Conservation (phyloP, 768 basidiomycete genomes). For the Boletus rubroflammeus region DNA sequence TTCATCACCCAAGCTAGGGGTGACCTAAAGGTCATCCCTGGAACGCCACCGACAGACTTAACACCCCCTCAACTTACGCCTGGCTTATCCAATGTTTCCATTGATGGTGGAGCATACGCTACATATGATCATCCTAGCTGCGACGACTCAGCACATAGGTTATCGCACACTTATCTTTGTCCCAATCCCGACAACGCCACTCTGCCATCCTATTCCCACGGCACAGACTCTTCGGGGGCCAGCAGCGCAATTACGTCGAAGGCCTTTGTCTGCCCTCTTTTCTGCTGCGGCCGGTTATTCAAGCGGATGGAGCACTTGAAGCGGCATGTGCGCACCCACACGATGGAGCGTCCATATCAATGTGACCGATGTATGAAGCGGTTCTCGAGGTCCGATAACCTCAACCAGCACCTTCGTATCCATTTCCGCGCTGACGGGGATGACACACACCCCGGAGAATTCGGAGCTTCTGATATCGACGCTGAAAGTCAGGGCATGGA, state of each 20-base stretch:
- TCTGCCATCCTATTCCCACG: constrained; percentile 21
- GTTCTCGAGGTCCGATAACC: constrained; percentile 87
- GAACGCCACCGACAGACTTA: constrained; percentile 18
- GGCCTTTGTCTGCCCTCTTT: constrained; percentile 78
- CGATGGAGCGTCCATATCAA: constrained; percentile 79
- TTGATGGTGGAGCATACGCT: constrained; percentile 18
- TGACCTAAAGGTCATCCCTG: constrained; percentile 37
- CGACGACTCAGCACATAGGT: constrained; percentile 17
- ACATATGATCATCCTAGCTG: constrained; percentile 18
- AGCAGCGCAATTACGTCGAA: constrained; percentile 43
- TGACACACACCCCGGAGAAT: constrained; percentile 26
- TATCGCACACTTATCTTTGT: constrained; percentile 17
- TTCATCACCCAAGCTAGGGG: constrained; percentile 60
- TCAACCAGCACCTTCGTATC: constrained; percentile 82
- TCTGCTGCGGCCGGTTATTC: constrained; percentile 81
- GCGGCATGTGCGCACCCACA: constrained; percentile 84
- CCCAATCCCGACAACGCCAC: constrained; percentile 11
- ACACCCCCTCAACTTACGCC: constrained; percentile 19
- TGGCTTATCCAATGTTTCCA: constrained; percentile 19
- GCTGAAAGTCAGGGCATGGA: constrained; percentile 35
- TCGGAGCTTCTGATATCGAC: constrained; percentile 26
- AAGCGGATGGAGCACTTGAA: constrained; percentile 92
- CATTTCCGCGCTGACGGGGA: constrained; percentile 45
- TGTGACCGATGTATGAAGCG: constrained; percentile 74
- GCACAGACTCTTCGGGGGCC: constrained; percentile 19